Conservation (phyloP, 192 early-diverging fungal genomes). For the Mortierella hygrophila region DNA sequence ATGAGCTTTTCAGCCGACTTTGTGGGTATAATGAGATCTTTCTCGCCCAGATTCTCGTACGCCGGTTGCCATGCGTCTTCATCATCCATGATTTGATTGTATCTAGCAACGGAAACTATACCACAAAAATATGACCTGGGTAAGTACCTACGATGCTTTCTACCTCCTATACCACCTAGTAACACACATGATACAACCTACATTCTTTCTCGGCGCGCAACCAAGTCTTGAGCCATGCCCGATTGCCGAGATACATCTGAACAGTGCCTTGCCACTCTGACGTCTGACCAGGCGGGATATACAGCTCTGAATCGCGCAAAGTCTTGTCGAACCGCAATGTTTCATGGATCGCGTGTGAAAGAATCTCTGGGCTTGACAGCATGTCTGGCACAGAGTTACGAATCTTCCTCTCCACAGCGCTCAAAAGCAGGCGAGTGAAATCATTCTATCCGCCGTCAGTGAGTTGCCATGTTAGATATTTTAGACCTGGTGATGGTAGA, state of each 20-base stretch:
- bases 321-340: conserved; percentile 75
- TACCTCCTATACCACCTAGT: not conserved
- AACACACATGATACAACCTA: conserved; percentile 22
- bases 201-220: conserved; percentile 74
- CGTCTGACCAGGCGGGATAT: conserved; percentile 56
- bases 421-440: conserved; percentile 71
- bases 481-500: not conserved
- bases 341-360: conserved; percentile 79
- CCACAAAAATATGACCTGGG: not conserved
- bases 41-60: conserved; percentile 62
- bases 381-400: conserved; percentile 63
- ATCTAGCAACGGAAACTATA: conserved; percentile 68
- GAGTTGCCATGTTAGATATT: not conserved
- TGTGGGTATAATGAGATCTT: conserved; percentile 69
- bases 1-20: conserved; percentile 71
- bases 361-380: conserved; percentile 64
- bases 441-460: conserved; percentile 60
- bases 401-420: conserved; percentile 70
- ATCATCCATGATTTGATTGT: conserved; percentile 72
- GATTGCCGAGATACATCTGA: conserved; percentile 67
- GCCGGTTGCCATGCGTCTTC: conserved; percentile 73
- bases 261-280: conserved; percentile 59
- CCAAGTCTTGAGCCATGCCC: conserved; percentile 75
- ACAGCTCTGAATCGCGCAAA: conserved; percentile 73
- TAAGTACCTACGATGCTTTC: not conserved